phyloP scores from a whole-genome alignment of 148 eudicot species.

The Polygonum maritimum region DNA sequence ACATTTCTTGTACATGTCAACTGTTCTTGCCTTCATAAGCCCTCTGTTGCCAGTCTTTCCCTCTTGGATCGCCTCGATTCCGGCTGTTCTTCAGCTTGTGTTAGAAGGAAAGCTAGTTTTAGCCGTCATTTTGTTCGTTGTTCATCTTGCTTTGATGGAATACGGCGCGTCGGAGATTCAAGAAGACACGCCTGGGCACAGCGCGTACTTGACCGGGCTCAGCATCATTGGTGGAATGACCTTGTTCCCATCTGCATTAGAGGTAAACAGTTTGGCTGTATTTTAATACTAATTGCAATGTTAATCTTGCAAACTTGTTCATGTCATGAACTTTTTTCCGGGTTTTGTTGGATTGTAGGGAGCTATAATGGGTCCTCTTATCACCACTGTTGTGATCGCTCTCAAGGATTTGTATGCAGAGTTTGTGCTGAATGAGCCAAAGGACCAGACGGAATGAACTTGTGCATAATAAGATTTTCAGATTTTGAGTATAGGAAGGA shows the following conservation, averaged over 20 bases:
- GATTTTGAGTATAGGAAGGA: no score
- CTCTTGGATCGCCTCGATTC: constrained; percentile 59
- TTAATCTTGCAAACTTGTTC: not conserved
- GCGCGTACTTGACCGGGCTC: constrained; percentile 77
- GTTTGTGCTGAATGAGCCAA: constrained; percentile 69
- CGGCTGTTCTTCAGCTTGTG: constrained; percentile 66
- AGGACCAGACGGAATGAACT: constrained; percentile 20
- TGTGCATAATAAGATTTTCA: no score
- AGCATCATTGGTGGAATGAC: constrained; percentile 97
- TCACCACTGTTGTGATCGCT: constrained; percentile 86
- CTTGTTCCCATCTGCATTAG: constrained; percentile 70
- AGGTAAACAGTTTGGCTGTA: constrained; percentile 22
- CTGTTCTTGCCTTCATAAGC: constrained; percentile 67
- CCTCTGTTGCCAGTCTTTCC: constrained; percentile 82
- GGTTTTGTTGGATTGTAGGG: constrained; percentile 33
- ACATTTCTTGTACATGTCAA: constrained; percentile 85
- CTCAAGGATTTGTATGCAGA: constrained; percentile 80
- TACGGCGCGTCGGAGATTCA: constrained; percentile 65
- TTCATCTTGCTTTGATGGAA: constrained; percentile 70
- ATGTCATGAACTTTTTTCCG: not conserved
- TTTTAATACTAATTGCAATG: not conserved
- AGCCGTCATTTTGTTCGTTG: constrained; percentile 45
- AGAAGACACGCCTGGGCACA: constrained; percentile 79
- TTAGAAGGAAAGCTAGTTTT: constrained; percentile 61
- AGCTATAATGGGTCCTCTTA: constrained; percentile 94